Conservation (phyloP, 352 stramenopile genomes). For the Detonula confervacea region DNA sequence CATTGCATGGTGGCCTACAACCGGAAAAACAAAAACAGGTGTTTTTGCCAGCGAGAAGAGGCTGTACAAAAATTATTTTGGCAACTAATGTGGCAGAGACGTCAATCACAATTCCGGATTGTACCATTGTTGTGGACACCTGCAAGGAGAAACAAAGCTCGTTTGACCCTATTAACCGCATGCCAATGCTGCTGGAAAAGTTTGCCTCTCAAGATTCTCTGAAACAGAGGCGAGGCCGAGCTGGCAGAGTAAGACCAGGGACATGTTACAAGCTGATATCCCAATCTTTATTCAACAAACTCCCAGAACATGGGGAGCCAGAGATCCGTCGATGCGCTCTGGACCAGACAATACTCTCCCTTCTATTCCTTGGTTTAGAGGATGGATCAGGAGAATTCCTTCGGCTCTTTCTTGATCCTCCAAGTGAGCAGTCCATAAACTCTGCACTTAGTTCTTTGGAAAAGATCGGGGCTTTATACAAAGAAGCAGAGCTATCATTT, state of each 20-base stretch:
- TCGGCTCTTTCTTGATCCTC: slow-evolving; percentile 68
- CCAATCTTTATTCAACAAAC: slow-evolving; percentile 47
- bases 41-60: slow-evolving; percentile 59
- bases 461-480: slow-evolving; percentile 64
- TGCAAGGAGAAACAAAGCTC: slow-evolving; percentile 89
- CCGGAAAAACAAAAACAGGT: slow-evolving; percentile 79
- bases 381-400: slow-evolving; percentile 71
- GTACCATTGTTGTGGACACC: slow-evolving; percentile 90
- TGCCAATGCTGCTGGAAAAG: slow-evolving; percentile 79
- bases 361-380: slow-evolving; percentile 80
- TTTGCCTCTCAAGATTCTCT: slow-evolving; percentile 79
- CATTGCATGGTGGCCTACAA: slow-evolving; percentile 80
- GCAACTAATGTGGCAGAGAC: slow-evolving; percentile 67
- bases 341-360: slow-evolving; percentile 81
- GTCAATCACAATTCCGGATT: slow-evolving; percentile 98
- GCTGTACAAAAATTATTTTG: slow-evolving; percentile 78
- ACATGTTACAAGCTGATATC: slow-evolving; percentile 85
- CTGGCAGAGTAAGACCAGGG: slow-evolving; percentile 72
- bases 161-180: slow-evolving; percentile 86
- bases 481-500: slow-evolving; percentile 16
- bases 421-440: slow-evolving; percentile 60
- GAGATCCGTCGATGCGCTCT: slow-evolving; percentile 81
- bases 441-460: slow-evolving; percentile 65
- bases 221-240: slow-evolving; percentile 76
- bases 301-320: slow-evolving; percentile 70